phyloP scores from a whole-genome alignment of 805 yeast species.

The Peterozyma xylosa region DNA sequence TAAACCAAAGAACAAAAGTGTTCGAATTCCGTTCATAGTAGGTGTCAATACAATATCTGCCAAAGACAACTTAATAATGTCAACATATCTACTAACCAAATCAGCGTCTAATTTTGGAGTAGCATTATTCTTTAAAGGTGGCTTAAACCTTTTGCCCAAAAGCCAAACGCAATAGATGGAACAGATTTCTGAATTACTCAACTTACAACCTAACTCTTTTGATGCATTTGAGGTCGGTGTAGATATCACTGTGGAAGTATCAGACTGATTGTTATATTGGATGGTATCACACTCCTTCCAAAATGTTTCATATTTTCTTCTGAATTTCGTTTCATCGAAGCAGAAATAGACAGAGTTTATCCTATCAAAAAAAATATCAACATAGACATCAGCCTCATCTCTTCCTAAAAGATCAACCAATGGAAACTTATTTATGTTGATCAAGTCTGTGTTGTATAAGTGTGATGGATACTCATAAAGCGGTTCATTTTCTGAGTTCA shows the following conservation, averaged over 20 bases:
- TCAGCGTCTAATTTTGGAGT: conserved; percentile 18
- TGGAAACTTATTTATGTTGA: conserved; percentile 29
- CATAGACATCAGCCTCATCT: conserved; percentile 28
- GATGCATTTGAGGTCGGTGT: not conserved
- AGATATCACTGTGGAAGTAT: conserved; percentile 1
- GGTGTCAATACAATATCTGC: conserved; percentile 37
- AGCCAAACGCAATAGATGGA: conserved; percentile 41
- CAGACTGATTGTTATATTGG: conserved; percentile 7
- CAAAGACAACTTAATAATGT: conserved; percentile 32
- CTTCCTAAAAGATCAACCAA: conserved; percentile 23
- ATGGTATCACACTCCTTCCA: conserved; percentile 26
- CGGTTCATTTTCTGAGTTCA: conserved; percentile 26
- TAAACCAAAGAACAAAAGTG: conserved; percentile 31
- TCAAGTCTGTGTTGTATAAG: conserved; percentile 20
- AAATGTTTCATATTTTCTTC: conserved; percentile 26
- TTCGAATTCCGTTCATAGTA: conserved; percentile 34
- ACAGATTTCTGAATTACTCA: conserved; percentile 30
- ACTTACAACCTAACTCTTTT: conserved; percentile 8
- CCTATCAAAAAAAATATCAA: conserved; percentile 29
- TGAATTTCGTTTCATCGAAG: conserved; percentile 26
- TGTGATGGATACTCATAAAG: conserved; percentile 26
- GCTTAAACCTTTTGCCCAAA: conserved; percentile 25
- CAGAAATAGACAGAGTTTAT: conserved; percentile 37
- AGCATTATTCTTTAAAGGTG: conserved; percentile 17
- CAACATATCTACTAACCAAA: conserved; percentile 25